Evolutionary conservation across 1,284 basidiomycete genomes (phyloP), one percentile per base, ranked within the genome.

Genomic region (Sphagnurus paluster): DNA sequence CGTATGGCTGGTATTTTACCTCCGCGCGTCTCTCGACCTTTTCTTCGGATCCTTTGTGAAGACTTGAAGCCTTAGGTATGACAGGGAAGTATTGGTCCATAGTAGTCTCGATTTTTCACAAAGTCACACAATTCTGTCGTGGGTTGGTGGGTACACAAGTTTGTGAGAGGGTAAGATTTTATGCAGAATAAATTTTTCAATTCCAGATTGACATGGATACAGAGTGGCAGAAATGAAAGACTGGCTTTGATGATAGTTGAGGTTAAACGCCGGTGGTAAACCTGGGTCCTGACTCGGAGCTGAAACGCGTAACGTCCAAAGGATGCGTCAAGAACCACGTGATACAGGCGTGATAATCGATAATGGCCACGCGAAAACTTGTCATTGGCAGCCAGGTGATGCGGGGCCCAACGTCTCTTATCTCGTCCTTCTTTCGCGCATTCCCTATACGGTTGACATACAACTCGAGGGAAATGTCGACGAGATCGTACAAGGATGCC

Each of bases 401-500:
- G 43, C 34, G 35, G 37, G 46, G 52, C 35, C 30, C 44, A 42
- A 44, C 32, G 14, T 14, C 25, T 20, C 46, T 52, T 40, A 44
- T 56, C 45, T 57, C 53, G 36, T 55, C 55, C 20, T 48, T 56
- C 30, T 33, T 53, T 45, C 48, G 47, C 28, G 58, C 49, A 40
- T 44, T 43, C 41, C 56, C 53, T 55, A 38, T 37, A 20, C 49
- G 23, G 49, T 44, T 49, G 48, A 43, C 48, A 42, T 52, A 56
- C 28, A 39, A 37, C 46, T 56, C 52, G 36, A 65, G 74, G 52
- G 58, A 41, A 29, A 79, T 82, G 76, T 74, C 82, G n/a, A 70
- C 72, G 38, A 71, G 76, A 56, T 75, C 81, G 2, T 90, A 90
- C 60, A 71, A 78, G 56, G 89, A 94, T 53, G 97, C 97, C 0